Evolutionary conservation across 768 basidiomycete species (phyloP), one percentile per base, ranked within the genome.

Genomic region (Podaxis sp.): DNA sequence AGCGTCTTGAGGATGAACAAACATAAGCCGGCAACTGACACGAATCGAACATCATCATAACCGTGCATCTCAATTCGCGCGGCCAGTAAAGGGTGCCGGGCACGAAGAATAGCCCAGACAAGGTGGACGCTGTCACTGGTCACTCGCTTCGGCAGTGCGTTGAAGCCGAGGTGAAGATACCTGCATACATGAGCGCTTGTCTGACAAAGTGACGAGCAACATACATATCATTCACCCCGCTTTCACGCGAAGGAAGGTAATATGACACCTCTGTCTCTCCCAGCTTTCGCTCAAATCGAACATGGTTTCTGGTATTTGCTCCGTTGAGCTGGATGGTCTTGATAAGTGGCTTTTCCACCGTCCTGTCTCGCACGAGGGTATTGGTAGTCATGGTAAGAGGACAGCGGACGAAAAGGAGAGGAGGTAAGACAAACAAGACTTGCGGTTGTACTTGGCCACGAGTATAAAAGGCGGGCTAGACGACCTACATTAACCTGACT

Each of bases 181-280:
- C 91, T 94, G 36, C 37, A 52, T 35, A 35, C 25, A 44, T 32
- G 44, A 52, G 37, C 59, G 55, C 25, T 51, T 42, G 42, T 57
- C 35, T 27, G 35, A n/a, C 46, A 27, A n/a, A 46, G 44, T 10
- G 27, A 37, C 61, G 27, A 44, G 50, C 37, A 40, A 69, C 84
- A 62, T 66, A 91, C 92, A 95, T 93, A 70, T 95, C 92, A 66
- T 95, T 95, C 36, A 93, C 91, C 4, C 90, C 90, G 56, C 77
- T 83, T 48, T 85, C 86, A n/a, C 92, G 79, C 2, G 86, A 85
- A 2, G 90, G 91, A 9, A 93, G 78, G 70, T 83, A 93, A 72
- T 93, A 95, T 1, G 89, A 90, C 6, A 81, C 71, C 72, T 94
- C 91, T 23, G 85, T 91, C 60, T 90, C 85, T 4, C 90, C 90